Evolutionary conservation across 352 stramenopile genomes (phyloP), one percentile per base, ranked within the genome.

Genomic region (Phytopythium oedochilum): DNA sequence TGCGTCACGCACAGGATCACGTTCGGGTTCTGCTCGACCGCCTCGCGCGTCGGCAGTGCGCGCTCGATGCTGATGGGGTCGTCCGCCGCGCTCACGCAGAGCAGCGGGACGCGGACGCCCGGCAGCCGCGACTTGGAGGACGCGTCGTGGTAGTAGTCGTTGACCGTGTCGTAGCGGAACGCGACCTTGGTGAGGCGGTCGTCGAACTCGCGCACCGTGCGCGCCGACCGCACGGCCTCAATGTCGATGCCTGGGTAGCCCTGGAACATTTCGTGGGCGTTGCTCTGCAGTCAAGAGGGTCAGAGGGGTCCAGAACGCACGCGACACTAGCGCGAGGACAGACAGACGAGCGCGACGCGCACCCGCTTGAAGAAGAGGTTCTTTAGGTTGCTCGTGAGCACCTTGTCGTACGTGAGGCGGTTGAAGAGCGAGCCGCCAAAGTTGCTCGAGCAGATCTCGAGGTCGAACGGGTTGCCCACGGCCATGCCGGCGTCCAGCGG

Each of bases 401-500:
- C 67, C 15, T 55, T 57, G 60, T 78, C 73, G 70, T 88, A 90
- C 42, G 72, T 85, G 28, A 66, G 44, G 25, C 78, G 70, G 52
- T 88, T 78, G 50, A 86, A 80, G 28, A 72, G 57, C 38, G 75
- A 71, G 2, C 48, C 49, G 25, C 57, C 56, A 5, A 90, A 60
- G 38, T 87, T 78, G 39, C 54, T 47, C 12, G 66, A 72, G 48
- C 70, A 85, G 9, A 60, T 74, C 14, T 64, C 54, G 47, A 91
- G 68, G 50, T 88, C 68, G 55, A 85, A 91, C 22, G 80, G 80
- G 46, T 91, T 91, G 17, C 78, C 78, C 20, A 89, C 73, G 8
- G 77, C 84, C 29, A 91, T 71, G 39, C 59, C 76, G 3, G 71
- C 78, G 0, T 70, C 75, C 12, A 88, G 53, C 49, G 48, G 48